Percentiles rank a stretch among this genome's conserved stretches.
Conservation (phyloP, 106 monocot species). For the Dioscorea dumetorum region DNA sequence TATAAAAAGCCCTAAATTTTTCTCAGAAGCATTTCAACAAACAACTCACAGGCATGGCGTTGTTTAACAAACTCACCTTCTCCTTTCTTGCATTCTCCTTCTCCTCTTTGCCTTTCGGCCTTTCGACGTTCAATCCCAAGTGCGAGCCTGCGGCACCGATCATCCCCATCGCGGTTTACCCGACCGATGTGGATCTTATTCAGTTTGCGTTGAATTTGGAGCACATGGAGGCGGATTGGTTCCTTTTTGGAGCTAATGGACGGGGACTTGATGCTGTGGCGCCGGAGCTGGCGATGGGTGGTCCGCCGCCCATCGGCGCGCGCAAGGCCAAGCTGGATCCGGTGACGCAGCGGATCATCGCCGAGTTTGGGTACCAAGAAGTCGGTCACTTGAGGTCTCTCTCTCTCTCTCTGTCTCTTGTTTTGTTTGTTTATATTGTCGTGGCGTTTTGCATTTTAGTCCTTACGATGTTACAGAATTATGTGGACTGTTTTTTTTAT, state of each 20-base stretch:
- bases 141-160: constrained; percentile 14
- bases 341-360: constrained; percentile 6
- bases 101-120: too few species aligned
- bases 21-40: too few species aligned
- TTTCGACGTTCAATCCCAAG: neutral
- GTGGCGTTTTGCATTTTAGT: too few species aligned
- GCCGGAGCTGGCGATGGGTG: constrained; percentile 26
- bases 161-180: constrained; percentile 15
- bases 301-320: constrained; percentile 34
- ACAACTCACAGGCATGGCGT: too few species aligned
- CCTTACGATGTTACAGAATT: too few species aligned
- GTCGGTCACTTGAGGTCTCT: constrained; percentile 39
- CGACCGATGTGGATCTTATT: constrained; percentile 19
- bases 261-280: constrained; percentile 24
- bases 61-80: too few species aligned
- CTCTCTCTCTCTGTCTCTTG: too few species aligned
- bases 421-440: neutral
- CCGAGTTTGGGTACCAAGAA: constrained; percentile 37
- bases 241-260: constrained; percentile 26
- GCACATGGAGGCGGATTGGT: constrained; percentile 21
- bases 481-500: too few species aligned
- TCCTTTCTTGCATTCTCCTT: too few species aligned
- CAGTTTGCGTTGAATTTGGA: constrained; percentile 38
- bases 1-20: too few species aligned
- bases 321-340: constrained; percentile 28